Evolutionary conservation across 2,329 filamentous ascomycete species (phyloP).

Genomic region (Knoxdaviesia proteae): DNA sequence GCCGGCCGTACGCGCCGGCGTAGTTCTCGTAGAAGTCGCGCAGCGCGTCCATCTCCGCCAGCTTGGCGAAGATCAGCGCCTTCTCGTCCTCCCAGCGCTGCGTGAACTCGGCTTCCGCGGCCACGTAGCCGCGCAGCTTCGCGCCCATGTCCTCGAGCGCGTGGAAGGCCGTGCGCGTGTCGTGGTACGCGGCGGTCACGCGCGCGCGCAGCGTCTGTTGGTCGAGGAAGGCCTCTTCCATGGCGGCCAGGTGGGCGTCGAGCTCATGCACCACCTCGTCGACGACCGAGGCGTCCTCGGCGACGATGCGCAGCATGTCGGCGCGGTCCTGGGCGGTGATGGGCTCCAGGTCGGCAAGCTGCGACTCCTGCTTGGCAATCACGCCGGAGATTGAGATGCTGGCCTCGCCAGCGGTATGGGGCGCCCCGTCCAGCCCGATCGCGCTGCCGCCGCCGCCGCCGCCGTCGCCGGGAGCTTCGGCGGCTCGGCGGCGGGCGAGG

Average conservation of each 20-base stretch:
- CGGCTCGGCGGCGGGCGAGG: constrained; percentile 44
- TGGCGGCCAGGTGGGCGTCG: constrained; percentile 37
- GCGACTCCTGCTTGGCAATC: constrained; percentile 35
- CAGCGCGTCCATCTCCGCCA: constrained; percentile 59
- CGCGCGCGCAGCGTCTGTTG: constrained; percentile 33
- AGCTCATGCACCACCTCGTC: constrained; percentile 24
- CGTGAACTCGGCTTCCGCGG: constrained; percentile 41
- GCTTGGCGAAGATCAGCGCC: constrained; percentile 42
- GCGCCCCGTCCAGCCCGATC: constrained; percentile 1
- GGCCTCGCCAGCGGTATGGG: constrained; percentile 9
- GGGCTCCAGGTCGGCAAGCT: constrained; percentile 36
- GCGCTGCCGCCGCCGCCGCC: constrained; percentile 13
- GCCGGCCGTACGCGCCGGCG: constrained; percentile 58
- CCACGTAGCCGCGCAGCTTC: constrained; percentile 43
- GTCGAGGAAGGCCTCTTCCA: constrained; percentile 54
- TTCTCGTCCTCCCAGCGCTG: constrained; percentile 56
- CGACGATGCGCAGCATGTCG: constrained; percentile 67
- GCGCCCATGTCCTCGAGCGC: constrained; percentile 47
- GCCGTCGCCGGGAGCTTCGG: constrained; percentile 30
- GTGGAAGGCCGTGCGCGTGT: constrained; percentile 40
- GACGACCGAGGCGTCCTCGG: constrained; percentile 46
- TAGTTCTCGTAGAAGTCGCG: constrained; percentile 77
- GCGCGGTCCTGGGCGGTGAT: constrained; percentile 55
- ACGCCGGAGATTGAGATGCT: constrained; percentile 45
- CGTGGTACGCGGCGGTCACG: constrained; percentile 30